Base-by-base conservation (phyloP, 306 rosid species). In the Inga oerstediana region DNA sequence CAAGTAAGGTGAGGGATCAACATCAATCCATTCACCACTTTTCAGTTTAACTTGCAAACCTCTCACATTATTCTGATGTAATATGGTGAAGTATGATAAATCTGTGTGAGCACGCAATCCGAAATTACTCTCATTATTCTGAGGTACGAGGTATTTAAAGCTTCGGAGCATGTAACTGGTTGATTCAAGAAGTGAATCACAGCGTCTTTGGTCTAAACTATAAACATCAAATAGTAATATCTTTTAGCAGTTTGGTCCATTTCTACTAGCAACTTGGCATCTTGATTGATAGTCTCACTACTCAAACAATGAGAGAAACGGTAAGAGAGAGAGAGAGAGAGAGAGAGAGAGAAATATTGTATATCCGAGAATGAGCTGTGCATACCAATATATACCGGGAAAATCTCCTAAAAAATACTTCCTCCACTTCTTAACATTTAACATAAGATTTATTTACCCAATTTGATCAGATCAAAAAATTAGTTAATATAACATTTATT, bases 1-100 rank as follows among this genome's bases (percentile, higher is more conserved):
- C 86, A 48, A 66, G 66, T 11, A 66, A 27, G 86, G 88, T 13
- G 86, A 86, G 56, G 71, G 84, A 82, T 86, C 54, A 48, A 12
- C 11, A 39, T 82, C 65, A 48, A 69, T 4, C 88, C 86, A 86
- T 56, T 86, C 84, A 27, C 81, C 88, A 82, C 70, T 69, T 79
- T 75, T 82, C 30, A 79, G 13, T 82, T 78, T 86, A 1, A 82
- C 73, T 51, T 86, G 88, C 78, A 81, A 78, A 22, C 88, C 88
- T 22, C 0, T 34, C 8, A 81, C 85, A 24, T 66, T 45, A 37
- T 81, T 85, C 61, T 86, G 88, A 58, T 82, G 88, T 80, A 79
- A 30, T 58, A 82, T 79, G 79, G 84, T 66, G n/a, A 86, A 74
- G 86, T 74, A 82, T 44, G 86, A 43, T 16, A 70, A 13, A 71